These are phyloP conservation scores for Sicyos edulis DNA, from an alignment of 306 rosid genomes.

Conservation along the genomic window DNA sequence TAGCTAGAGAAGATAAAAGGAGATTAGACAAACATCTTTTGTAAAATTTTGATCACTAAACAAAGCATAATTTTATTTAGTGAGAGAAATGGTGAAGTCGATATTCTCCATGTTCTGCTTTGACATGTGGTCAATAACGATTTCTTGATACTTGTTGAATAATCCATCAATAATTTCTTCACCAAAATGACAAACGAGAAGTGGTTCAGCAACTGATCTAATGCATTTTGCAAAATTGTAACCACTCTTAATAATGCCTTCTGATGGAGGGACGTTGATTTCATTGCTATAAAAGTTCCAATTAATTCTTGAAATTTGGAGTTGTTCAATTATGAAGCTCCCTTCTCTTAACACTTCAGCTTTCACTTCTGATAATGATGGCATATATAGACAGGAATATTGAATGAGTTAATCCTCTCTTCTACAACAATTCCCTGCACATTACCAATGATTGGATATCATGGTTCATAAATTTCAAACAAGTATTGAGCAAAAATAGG, in stretches of 20 bases:
- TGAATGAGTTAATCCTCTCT: conserved; percentile 27
- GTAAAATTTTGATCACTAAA: too few relatives aligned
- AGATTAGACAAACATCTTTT: too few relatives aligned
- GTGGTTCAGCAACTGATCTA: background rate
- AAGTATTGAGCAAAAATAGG: too few relatives aligned
- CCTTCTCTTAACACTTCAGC: conserved; percentile 32
- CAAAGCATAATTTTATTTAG: background rate
- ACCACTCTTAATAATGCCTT: background rate
- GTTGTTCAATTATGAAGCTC: too few relatives aligned
- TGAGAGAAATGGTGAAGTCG: background rate
- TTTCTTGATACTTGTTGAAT: conserved; percentile 20
- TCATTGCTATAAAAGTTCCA: background rate
- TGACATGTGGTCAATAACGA: conserved; percentile 18
- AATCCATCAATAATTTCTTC: background rate
- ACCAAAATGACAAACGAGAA: background rate
- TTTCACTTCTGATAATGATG: conserved; percentile 29
- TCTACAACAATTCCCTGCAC: conserved; percentile 33
- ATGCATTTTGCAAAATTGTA: background rate
- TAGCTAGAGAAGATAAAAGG: too few relatives aligned
- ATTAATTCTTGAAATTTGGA: conserved; percentile 16
- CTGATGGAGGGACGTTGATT: background rate
- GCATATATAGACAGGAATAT: conserved; percentile 29
- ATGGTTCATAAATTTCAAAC: too few relatives aligned
- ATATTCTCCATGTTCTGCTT: conserved; percentile 7
- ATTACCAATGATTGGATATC: background rate